Percentiles rank a stretch among this genome's conserved stretches.
Conservation (phyloP, 2,329 filamentous ascomycete genomes). For the Microascus cirrosus region DNA sequence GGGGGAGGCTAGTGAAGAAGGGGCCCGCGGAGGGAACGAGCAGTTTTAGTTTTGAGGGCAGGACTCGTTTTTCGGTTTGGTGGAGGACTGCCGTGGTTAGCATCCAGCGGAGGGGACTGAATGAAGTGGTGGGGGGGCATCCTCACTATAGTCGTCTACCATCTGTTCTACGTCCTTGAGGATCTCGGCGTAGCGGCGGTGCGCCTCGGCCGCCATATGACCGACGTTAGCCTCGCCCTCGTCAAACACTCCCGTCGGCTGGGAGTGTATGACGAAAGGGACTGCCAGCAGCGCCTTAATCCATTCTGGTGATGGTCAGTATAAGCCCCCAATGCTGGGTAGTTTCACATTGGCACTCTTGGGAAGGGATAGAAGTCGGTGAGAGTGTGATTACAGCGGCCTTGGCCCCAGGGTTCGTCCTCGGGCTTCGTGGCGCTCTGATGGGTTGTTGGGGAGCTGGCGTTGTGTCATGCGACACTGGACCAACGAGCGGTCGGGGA, state of each 20-base stretch:
- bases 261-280: constrained; percentile 91
- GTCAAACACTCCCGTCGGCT: constrained; percentile 80
- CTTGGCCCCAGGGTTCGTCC: not conserved
- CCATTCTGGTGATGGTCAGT: constrained; percentile 54
- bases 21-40: constrained; percentile 85
- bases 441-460: not conserved
- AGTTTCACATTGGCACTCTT: not conserved
- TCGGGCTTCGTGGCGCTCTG: not conserved
- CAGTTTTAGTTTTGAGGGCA: constrained; percentile 83
- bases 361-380: constrained; percentile 5
- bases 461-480: not conserved
- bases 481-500: not conserved
- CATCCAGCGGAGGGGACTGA: not conserved
- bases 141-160: constrained; percentile 78
- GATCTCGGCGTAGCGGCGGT: constrained; percentile 86
- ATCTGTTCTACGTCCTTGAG: constrained; percentile 87
- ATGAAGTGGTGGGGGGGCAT: not conserved
- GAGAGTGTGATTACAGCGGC: not conserved
- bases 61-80: constrained; percentile 50
- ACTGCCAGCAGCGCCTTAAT: constrained; percentile 91
- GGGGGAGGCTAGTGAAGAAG: constrained; percentile 81
- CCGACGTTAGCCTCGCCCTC: constrained; percentile 51
- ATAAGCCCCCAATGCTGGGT: not conserved
- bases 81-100: constrained; percentile 47
- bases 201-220: constrained; percentile 68